Conservation (phyloP, 192 early-diverging fungal species). For the Spizellomyces punctatus region DNA sequence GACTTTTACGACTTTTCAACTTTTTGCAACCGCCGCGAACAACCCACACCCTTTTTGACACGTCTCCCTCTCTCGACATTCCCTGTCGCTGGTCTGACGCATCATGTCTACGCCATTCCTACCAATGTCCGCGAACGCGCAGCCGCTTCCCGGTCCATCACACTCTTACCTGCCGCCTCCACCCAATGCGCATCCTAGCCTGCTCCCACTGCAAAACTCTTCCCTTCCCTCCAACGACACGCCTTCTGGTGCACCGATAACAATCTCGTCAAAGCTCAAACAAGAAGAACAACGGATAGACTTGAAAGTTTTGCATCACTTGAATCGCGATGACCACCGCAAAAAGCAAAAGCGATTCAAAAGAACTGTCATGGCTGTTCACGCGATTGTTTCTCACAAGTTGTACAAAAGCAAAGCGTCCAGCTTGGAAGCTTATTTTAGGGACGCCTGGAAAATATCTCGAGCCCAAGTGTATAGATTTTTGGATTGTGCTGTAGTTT, state of each 20-base stretch:
- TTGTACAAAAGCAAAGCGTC: conserved; percentile 45
- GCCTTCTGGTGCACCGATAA: neutral
- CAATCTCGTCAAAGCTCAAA: conserved; percentile 22
- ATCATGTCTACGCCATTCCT: too few relatives aligned
- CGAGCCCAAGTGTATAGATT: conserved; percentile 56
- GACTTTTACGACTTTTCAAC: too few relatives aligned
- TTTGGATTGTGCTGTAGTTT: conserved; percentile 52
- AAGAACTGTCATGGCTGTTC: conserved; percentile 45
- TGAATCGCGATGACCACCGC: conserved; percentile 34
- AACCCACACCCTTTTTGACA: too few relatives aligned
- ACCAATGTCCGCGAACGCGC: too few relatives aligned
- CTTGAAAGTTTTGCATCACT: conserved; percentile 38
- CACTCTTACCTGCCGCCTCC: too few relatives aligned
- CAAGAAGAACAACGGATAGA: conserved; percentile 42
- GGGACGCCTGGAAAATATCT: conserved; percentile 51
- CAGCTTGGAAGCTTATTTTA: conserved; percentile 47
- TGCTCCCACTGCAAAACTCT: neutral
- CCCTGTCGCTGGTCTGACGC: too few relatives aligned
- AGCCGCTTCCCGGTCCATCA: too few relatives aligned
- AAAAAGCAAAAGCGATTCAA: conserved; percentile 42
- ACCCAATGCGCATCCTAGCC: too few relatives aligned
- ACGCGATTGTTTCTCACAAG: conserved; percentile 45
- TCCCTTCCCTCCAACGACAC: neutral
- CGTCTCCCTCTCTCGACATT: too few relatives aligned
- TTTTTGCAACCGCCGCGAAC: too few relatives aligned